Evolutionary conservation across 306 rosid species (phyloP), one percentile per base, ranked within the genome.

Genomic region (Glycyrrhiza uralensis): DNA sequence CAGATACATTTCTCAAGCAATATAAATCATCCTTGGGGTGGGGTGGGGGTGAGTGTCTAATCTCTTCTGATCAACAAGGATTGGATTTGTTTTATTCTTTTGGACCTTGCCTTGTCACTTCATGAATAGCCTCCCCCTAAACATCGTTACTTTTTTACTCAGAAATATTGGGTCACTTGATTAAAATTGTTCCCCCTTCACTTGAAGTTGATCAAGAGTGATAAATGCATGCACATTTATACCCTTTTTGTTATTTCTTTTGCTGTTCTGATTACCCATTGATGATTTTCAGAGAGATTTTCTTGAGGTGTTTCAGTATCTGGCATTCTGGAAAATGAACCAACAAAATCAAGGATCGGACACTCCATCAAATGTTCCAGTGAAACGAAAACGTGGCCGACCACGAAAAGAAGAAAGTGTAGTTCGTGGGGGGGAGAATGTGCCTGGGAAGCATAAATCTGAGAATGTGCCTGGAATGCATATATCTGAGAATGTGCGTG

Each of bases 341-440:
- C 88, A 83, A 71, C 83, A 76, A 35, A 72, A 61, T 83, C 85
- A 71, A 71, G 79, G 78, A 20, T 5, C 49, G 3, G 74, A 85
- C 23, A 7, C 73, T 28, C 47, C 81, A 14, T 75, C 66, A 2
- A 79, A 56, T 52, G 42, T 66, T 79, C 88, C 85, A 20, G 2
- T 68, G 81, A 89, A 85, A 79, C 70, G 89, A 76, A 89, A 89
- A 75, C 88, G 90, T 7, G 96, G 96, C 47, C 88, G 88, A 23
- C 96, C 96, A 19, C 83, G 90, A 32, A 89, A 89, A 80, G 81
- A 80, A 24, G 85, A 72, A 54, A 67, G 8, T 56, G 62, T 41
- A 10, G 75, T 57, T 49, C 66, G 29, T 57, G 24, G 22, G 14
- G 70, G 69, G 46, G 78, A 72, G 64, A 76, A 36, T 56, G 29